These are phyloP conservation scores for Ramalina intermedia DNA, from an alignment of 495 filamentous ascomycete genomes.

Conservation along the genomic window DNA sequence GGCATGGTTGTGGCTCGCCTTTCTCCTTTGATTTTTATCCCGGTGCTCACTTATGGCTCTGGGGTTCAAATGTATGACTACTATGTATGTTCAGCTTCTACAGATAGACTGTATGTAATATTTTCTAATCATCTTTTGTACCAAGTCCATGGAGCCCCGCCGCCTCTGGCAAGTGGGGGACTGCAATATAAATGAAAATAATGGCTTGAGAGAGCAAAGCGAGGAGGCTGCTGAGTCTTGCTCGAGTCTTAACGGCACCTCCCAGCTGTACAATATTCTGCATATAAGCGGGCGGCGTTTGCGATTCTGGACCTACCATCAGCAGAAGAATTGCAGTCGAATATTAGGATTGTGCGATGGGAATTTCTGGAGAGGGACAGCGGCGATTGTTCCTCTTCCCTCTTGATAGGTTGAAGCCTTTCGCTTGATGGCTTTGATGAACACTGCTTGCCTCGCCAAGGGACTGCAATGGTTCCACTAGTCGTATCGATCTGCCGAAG, in stretches of 20 bases:
- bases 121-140: too few relatives aligned
- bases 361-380: too few relatives aligned
- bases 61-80: slow-evolving; percentile 80
- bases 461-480: too few relatives aligned
- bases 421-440: too few relatives aligned
- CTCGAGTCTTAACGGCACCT: not conserved
- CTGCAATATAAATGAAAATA: slow-evolving; percentile 8
- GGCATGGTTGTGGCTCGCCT: slow-evolving; percentile 74
- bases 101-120: too few relatives aligned
- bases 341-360: too few relatives aligned
- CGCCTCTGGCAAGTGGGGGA: slow-evolving; percentile 4
- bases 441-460: too few relatives aligned
- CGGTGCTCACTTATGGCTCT: slow-evolving; percentile 60
- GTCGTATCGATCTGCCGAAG: too few relatives aligned
- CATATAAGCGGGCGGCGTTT: not conserved
- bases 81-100: slow-evolving; percentile 3
- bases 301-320: not conserved
- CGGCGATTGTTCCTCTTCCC: too few relatives aligned
- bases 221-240: not conserved
- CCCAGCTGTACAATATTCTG: not conserved
- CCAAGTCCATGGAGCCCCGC: slow-evolving; percentile 1
- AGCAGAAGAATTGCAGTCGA: too few relatives aligned
- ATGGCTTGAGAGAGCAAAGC: not conserved
- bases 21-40: slow-evolving; percentile 65
- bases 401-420: too few relatives aligned